Evolutionary conservation across 371 early-diverging fungal species (phyloP), one percentile per base, ranked within the genome.

Genomic region (Vairimorpha apis): DNA sequence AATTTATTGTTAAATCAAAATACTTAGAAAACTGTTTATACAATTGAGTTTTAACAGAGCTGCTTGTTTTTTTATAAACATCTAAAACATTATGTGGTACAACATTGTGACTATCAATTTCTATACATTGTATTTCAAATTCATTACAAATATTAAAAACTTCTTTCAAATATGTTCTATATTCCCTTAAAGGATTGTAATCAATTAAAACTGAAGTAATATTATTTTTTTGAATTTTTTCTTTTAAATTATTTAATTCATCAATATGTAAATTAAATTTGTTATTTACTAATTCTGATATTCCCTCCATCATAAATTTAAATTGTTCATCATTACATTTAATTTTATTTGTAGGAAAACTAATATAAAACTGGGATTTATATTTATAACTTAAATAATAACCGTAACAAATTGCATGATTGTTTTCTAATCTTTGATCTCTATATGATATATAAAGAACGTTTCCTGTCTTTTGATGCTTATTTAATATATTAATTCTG

Each of bases 81-180:
- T 30, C 35, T 16, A 70, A 7, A 27, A 51, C 8, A 14, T 27
- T 35, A 64, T 59, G 53, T 21, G 76, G 76, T 21, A 75, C 76
- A n/a, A 75, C 37, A 27, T 75, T 75, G 30, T 75, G 76, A 21
- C 70, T 23, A 60, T 75, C 76, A 2, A 44, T 32, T 12, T 29
- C 16, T 47, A 53, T n/a, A 30, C 63, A 66, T 1, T 8, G 29
- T 16, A 67, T 37, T 35, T 35, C 35, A 43, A 37, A 21, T 23
- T 63, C 23, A 16, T 29, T 49, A 41, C 70, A 70, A 18, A 65
- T 43, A 14, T 45, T 29, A 35, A 14, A 38, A 32, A 75, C 18
- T n/a, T 59, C 43, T 29, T 69, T 41, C 16, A 32, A 32, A 64
- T 27, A 58, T 41, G n/a, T 14, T 25, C n/a, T 8, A 30, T n/a